phyloP scores from a whole-genome alignment of 2,329 filamentous ascomycete species.

The Penicillium sp. region DNA sequence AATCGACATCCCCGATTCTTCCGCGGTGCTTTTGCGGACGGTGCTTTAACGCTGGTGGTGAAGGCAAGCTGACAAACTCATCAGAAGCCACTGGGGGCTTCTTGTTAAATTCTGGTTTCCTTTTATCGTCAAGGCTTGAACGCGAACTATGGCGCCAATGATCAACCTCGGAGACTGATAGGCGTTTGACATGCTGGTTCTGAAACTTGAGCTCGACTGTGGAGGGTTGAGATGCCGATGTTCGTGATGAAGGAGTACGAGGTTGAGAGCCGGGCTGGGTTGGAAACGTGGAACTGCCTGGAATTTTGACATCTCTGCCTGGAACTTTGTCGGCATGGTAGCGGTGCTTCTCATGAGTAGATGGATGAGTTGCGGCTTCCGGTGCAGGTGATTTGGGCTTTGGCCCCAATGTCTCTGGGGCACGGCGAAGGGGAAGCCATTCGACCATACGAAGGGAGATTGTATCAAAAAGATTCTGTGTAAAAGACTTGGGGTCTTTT shows the following conservation, averaged over 20 bases:
- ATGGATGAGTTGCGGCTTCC: neutral
- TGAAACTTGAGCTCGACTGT: constrained; percentile 41
- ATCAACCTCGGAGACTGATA: constrained; percentile 42
- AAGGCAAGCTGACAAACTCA: constrained; percentile 33
- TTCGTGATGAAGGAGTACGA: constrained; percentile 34
- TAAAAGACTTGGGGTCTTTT: constrained; percentile 63
- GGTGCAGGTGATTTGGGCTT: constrained; percentile 3
- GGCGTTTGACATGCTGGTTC: constrained; percentile 41
- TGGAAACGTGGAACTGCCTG: constrained; percentile 9
- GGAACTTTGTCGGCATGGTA: neutral
- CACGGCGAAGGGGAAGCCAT: constrained; percentile 47
- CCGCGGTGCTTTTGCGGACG: constrained; percentile 42
- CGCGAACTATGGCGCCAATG: constrained; percentile 37
- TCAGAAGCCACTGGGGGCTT: constrained; percentile 34
- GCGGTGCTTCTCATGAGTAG: constrained; percentile 2
- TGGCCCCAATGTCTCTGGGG: constrained; percentile 22
- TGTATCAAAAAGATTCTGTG: constrained; percentile 57
- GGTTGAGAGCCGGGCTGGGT: constrained; percentile 14
- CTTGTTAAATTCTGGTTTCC: constrained; percentile 32
- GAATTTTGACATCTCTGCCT: constrained; percentile 9
- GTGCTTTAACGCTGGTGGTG: constrained; percentile 43
- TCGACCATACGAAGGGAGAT: constrained; percentile 47
- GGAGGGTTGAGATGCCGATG: constrained; percentile 27
- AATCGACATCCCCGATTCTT: constrained; percentile 26
- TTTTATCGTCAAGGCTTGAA: constrained; percentile 35